These are phyloP conservation scores for Leptomonas seymouri DNA, from an alignment of 208 protist species.

Conservation along the genomic window DNA sequence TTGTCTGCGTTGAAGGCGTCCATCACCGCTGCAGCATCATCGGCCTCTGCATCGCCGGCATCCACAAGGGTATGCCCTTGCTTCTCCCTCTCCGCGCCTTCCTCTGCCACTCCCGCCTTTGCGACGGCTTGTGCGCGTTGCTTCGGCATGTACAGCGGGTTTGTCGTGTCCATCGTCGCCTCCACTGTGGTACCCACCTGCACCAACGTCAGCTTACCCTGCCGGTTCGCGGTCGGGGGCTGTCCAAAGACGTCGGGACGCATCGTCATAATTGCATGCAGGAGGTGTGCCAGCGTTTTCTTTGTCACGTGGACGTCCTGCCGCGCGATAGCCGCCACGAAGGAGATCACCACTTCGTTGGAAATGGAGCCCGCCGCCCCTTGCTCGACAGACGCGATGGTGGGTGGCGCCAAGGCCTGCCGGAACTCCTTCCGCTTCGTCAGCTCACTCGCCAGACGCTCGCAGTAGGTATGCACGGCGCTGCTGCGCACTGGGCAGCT, in stretches of 20 bases:
- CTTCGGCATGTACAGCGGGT: slow-evolving; percentile 37
- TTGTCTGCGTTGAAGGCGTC: slow-evolving; percentile 42
- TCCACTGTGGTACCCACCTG: slow-evolving; percentile 36
- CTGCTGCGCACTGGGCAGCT: slow-evolving; percentile 54
- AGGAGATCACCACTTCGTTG: slow-evolving; percentile 82
- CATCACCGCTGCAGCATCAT: slow-evolving; percentile 34
- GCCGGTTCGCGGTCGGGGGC: slow-evolving; percentile 67
- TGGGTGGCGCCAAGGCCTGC: slow-evolving; percentile 66
- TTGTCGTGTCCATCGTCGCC: slow-evolving; percentile 32
- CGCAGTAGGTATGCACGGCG: slow-evolving; percentile 64
- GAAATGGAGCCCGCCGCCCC: slow-evolving; percentile 39
- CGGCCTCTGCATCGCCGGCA: neutral
- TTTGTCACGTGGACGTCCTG: slow-evolving; percentile 71
- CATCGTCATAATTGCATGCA: slow-evolving; percentile 63
- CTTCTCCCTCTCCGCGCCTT: neutral
- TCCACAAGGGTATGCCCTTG: too few species aligned
- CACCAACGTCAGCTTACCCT: slow-evolving; percentile 48
- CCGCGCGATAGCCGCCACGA: slow-evolving; percentile 74
- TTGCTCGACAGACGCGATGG: slow-evolving; percentile 47
- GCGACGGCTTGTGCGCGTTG: neutral
- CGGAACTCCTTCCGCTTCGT: slow-evolving; percentile 60
- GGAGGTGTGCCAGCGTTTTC: slow-evolving; percentile 53
- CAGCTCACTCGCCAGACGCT: slow-evolving; percentile 63
- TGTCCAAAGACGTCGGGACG: slow-evolving; percentile 85
- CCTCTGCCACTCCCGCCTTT: neutral